Conservation (phyloP, 2,329 filamentous ascomycete species). For the Fusarium tricinctum region DNA sequence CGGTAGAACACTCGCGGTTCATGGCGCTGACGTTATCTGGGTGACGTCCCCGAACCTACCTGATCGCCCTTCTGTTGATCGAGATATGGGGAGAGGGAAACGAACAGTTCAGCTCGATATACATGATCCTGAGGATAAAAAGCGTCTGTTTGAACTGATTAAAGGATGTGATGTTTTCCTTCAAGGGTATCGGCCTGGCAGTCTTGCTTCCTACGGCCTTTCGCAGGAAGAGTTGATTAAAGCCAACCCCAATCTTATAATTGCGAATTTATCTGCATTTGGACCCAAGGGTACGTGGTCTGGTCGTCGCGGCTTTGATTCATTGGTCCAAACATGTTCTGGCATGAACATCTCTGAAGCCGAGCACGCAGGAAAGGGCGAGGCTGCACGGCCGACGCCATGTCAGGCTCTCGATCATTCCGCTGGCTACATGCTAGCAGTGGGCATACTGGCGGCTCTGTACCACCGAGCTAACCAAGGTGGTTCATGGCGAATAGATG, state of each 20-base stretch:
- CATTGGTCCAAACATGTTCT: conserved; percentile 64
- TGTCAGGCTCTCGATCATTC: conserved; percentile 71
- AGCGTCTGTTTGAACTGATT: conserved; percentile 68
- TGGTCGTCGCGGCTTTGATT: conserved; percentile 66
- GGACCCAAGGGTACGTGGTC: conserved; percentile 60
- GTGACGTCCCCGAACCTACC: conserved; percentile 74
- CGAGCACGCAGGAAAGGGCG: conserved; percentile 57
- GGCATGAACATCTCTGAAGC: conserved; percentile 70
- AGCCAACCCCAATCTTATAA: conserved; percentile 61
- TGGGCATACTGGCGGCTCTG: conserved; percentile 66
- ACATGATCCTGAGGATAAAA: conserved; percentile 63
- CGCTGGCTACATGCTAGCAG: conserved; percentile 67
- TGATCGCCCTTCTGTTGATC: conserved; percentile 75
- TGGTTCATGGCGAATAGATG: conserved; percentile 65
- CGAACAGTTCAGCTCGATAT: conserved; percentile 73
- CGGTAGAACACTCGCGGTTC: conserved; percentile 75
- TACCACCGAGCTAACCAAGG: conserved; percentile 61
- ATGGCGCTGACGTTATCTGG: conserved; percentile 79
- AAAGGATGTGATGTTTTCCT: conserved; percentile 71
- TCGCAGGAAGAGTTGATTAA: conserved; percentile 54
- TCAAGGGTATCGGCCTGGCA: conserved; percentile 75
- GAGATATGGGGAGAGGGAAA: conserved; percentile 77
- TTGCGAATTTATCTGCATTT: conserved; percentile 67
- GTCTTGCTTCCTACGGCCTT: conserved; percentile 58
- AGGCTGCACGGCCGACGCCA: conserved; percentile 60